Base-by-base conservation (phyloP, 2,329 filamentous ascomycete genomes). In the Ophiosphaerella korrae region DNA sequence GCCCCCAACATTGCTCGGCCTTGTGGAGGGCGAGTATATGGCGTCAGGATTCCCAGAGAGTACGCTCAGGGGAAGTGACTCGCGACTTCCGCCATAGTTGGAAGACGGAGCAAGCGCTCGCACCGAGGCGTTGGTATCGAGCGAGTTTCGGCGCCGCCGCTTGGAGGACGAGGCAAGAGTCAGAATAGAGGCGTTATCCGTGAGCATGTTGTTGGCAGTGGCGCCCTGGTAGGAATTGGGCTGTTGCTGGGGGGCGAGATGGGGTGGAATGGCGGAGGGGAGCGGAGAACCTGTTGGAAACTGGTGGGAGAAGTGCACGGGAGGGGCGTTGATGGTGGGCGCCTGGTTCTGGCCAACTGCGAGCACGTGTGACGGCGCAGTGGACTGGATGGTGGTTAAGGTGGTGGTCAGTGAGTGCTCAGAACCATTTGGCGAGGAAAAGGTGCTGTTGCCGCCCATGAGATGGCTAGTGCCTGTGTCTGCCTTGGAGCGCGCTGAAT, bases 81-180 rank as follows among this genome's bases (percentile, higher is more conserved):
- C 90, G 53, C 89, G 85, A 64, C 88, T 91, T 37, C 89, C 89
- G 38, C 90, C 90, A 80, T 89, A 94, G 4, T 93, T 80, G 0
- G 89, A 92, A 0, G 88, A 90, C 0, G 90, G 90, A 1, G 90
- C 88, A n/a, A 95, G 77, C 2, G 90, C 90, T 37, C 90, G 88
- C 34, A 94, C 89, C 0, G 89, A 93, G 5, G 90, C 90, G 69
- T 94, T 89, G 0, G 90, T 94, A 71, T 94, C 90, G 74, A 93
- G 86, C 26, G 89, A 92, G 53, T 89, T 84, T 42, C 90, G 84
- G 32, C 90, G 86, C 24, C 87, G 83, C 33, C 88, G 84, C 75
- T 93, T 91, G 58, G 88, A 90, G 0, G 89, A 92, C 3, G 89
- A 93, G 2, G 90, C 90, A 12, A 95, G 80, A 0, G 90, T 95